A percentile compares a stretch with the other conserved stretches of the same genome.
phyloP scores from a whole-genome alignment of 352 stramenopile species.

The Phytophthora tubulina region DNA sequence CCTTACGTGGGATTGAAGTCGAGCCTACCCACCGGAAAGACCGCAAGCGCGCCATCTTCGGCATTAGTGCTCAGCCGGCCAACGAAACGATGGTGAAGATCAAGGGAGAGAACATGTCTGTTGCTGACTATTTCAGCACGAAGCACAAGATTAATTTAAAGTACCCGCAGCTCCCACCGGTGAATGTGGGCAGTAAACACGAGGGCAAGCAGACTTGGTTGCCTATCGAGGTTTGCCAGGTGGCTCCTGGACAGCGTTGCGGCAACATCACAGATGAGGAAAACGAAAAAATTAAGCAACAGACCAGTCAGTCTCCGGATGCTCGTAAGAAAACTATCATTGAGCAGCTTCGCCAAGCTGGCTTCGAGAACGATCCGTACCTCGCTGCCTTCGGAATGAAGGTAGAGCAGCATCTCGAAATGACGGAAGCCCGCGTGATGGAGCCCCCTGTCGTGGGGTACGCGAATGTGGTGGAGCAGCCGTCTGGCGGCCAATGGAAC shows the following conservation, averaged over 20 bases:
- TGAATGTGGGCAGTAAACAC: conserved; percentile 73
- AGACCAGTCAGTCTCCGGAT: conserved; percentile 60
- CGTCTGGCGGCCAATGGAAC: conserved; percentile 78
- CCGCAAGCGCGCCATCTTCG: conserved; percentile 46
- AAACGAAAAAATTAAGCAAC: conserved; percentile 84
- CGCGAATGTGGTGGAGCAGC: conserved; percentile 62
- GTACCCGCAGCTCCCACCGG: conserved; percentile 69
- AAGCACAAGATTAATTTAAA: conserved; percentile 64
- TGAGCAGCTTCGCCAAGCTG: conserved; percentile 65
- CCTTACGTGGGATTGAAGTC: conserved; percentile 62
- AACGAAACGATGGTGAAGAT: conserved; percentile 62
- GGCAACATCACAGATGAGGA: conserved; percentile 81
- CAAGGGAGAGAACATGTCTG: conserved; percentile 58
- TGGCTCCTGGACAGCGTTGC: conserved; percentile 74
- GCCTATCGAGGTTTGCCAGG: conserved; percentile 84
- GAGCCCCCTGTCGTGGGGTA: conserved; percentile 76
- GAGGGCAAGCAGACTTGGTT: conserved; percentile 62
- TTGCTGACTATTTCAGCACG: conserved; percentile 70
- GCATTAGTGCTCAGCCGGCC: conserved; percentile 54
- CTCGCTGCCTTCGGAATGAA: conserved; percentile 69
- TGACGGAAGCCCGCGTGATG: conserved; percentile 63
- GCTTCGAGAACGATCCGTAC: conserved; percentile 78
- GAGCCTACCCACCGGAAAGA: conserved; percentile 49
- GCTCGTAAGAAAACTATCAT: conserved; percentile 61
- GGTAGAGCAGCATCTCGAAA: conserved; percentile 61